phyloP scores from a whole-genome alignment of 805 yeast species.

The Ogataea glucozyma region DNA sequence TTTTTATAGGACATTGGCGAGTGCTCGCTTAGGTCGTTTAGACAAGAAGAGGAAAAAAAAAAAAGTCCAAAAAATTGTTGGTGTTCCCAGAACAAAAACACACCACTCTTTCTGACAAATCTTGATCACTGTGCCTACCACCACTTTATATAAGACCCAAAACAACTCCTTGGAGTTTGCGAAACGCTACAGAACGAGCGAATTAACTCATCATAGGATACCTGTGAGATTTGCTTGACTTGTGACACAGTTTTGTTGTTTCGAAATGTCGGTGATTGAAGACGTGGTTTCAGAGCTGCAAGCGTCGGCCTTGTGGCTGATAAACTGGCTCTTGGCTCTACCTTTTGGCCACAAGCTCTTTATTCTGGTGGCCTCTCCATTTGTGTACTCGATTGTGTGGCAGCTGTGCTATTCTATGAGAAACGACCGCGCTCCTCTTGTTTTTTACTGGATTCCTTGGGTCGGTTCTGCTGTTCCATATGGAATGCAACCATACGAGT shows the following conservation, averaged over 20 bases:
- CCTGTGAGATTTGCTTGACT: no score
- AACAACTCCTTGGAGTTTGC: not conserved
- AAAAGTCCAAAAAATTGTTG: constrained; percentile 4
- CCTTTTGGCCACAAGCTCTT: constrained; percentile 31
- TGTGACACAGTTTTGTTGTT: no score
- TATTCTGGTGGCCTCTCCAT: constrained; percentile 50
- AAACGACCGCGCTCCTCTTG: constrained; percentile 85
- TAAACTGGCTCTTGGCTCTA: constrained; percentile 12
- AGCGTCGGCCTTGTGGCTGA: constrained; percentile 1
- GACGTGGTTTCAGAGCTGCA: constrained; percentile 24
- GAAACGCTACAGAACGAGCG: not conserved
- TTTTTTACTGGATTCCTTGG: constrained; percentile 94
- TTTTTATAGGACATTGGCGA: constrained; percentile 6
- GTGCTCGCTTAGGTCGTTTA: constrained; percentile 10
- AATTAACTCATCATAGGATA: no score
- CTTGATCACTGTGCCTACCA: not conserved
- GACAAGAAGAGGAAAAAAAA: no score
- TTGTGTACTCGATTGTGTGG: constrained; percentile 63
- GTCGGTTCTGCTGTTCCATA: constrained; percentile 85
- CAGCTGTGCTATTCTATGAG: constrained; percentile 70
- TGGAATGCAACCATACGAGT: constrained; percentile 92
- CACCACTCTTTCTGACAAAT: constrained; percentile 2
- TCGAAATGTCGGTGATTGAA: constrained; percentile 31
- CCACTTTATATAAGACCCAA: not conserved
- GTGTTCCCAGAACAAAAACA: constrained; percentile 3